Evolutionary conservation across 257 asterid genomes (phyloP).

Genomic region (Petrea volubilis): DNA sequence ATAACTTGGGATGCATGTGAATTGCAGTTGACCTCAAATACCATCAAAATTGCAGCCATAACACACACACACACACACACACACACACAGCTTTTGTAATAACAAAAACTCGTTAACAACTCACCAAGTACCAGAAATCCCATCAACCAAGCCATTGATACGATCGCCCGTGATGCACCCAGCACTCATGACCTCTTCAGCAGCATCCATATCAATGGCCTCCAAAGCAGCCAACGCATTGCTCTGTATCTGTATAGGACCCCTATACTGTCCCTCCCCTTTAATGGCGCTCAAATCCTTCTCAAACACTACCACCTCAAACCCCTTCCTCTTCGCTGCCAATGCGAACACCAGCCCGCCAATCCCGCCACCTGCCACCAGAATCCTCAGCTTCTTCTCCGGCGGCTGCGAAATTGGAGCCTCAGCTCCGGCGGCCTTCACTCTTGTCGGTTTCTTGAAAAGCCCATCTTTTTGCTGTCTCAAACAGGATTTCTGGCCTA

Average conservation of each 20-base stretch:
- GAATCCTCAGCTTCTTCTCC: conserved; percentile 62
- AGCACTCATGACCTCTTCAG: conserved; percentile 69
- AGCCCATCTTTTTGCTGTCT: conserved; percentile 30
- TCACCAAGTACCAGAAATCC: conserved; percentile 87
- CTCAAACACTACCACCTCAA: conserved; percentile 92
- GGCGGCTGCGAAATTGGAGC: conserved; percentile 10
- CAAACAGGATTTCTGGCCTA: conserved; percentile 19
- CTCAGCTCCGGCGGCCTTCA: conserved; percentile 35
- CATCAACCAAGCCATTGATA: conserved; percentile 91
- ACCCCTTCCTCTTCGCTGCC: conserved; percentile 85
- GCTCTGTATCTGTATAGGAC: conserved; percentile 96
- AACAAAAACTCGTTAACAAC: not conserved
- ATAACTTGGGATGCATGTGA: too few relatives aligned
- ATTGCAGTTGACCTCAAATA: too few relatives aligned
- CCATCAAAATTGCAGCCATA: too few relatives aligned
- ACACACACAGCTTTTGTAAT: not conserved
- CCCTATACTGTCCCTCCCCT: conserved; percentile 96
- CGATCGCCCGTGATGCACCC: conserved; percentile 96
- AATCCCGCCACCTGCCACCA: conserved; percentile 98
- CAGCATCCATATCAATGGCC: conserved; percentile 88
- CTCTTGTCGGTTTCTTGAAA: conserved; percentile 31
- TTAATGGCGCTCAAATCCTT: conserved; percentile 92
- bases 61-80: too few relatives aligned
- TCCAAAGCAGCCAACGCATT: conserved; percentile 95
- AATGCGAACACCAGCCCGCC: conserved; percentile 91